A percentile compares a stretch with the other conserved stretches of the same genome.
Conservation (phyloP, 1,139 yeast species). For the Nakaseomyces sp. region DNA sequence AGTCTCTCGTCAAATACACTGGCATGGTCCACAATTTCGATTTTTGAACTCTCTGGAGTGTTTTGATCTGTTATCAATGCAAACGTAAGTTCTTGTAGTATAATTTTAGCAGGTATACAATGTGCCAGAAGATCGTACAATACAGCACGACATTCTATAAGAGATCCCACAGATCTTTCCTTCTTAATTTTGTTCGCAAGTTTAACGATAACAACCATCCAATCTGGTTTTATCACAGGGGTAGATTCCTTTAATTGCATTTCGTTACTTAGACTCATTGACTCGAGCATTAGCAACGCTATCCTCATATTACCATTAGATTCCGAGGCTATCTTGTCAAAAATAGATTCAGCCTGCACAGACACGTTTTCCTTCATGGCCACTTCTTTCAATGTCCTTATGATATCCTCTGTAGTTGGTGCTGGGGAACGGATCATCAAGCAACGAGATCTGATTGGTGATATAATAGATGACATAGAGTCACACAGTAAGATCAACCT, state of each 20-base stretch:
- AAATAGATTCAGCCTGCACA: slow-evolving; percentile 37
- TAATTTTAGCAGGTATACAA: slow-evolving; percentile 79
- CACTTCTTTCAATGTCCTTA: slow-evolving; percentile 45
- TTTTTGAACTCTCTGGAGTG: slow-evolving; percentile 23
- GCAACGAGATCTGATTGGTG: slow-evolving; percentile 92
- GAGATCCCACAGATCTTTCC: slow-evolving; percentile 60
- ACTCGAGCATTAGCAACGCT: slow-evolving; percentile 72
- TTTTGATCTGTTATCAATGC: slow-evolving; percentile 37
- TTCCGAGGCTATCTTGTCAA: slow-evolving; percentile 44
- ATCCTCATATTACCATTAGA: slow-evolving; percentile 69
- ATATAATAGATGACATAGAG: slow-evolving; percentile 82
- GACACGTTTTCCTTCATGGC: slow-evolving; percentile 48
- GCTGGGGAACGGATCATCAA: slow-evolving; percentile 78
- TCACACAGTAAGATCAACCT: slow-evolving; percentile 79
- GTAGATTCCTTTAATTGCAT: slow-evolving; percentile 38
- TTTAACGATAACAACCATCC: slow-evolving; percentile 70
- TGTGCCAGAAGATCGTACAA: slow-evolving; percentile 83
- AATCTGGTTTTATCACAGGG: slow-evolving; percentile 58
- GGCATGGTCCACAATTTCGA: slow-evolving; percentile 55
- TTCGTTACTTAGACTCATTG: slow-evolving; percentile 70
- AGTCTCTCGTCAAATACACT: slow-evolving; percentile 81
- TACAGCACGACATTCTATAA: slow-evolving; percentile 64
- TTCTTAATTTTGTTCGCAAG: slow-evolving; percentile 53
- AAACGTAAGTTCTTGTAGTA: slow-evolving; percentile 60
- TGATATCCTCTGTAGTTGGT: slow-evolving; percentile 55